Evolutionary conservation across 352 stramenopile species (phyloP).

Genomic region (Thalassiosira exigua): DNA sequence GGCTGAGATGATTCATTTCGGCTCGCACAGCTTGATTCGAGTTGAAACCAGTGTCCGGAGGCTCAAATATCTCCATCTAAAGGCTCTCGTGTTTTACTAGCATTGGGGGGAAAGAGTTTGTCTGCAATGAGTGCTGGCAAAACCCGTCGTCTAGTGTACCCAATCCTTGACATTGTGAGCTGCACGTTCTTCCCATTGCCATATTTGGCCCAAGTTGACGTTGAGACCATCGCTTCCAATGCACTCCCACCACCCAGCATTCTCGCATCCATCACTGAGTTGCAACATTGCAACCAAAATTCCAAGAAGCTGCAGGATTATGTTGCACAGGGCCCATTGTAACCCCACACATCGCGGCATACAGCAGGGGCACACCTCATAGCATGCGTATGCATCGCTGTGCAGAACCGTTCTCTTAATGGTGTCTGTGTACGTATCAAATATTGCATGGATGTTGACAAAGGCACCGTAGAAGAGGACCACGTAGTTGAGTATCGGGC

Average conservation of each 20-base stretch:
- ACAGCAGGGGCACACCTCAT: slow-evolving; percentile 63
- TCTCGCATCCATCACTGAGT: slow-evolving; percentile 71
- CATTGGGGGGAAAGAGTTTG: too few relatives aligned
- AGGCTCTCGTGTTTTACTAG: too few relatives aligned
- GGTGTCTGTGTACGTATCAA: slow-evolving; percentile 80
- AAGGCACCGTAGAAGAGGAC: slow-evolving; percentile 80
- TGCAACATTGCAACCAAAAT: slow-evolving; percentile 65
- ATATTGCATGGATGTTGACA: slow-evolving; percentile 70
- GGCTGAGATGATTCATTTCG: too few relatives aligned
- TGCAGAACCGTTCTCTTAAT: slow-evolving; percentile 52
- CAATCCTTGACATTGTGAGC: slow-evolving; percentile 28
- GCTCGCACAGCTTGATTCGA: too few relatives aligned
- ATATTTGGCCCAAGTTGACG: slow-evolving; percentile 2
- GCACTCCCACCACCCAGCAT: slow-evolving; percentile 68
- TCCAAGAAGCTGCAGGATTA: slow-evolving; percentile 66
- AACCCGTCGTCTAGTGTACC: too few relatives aligned
- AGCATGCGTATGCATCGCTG: slow-evolving; percentile 70
- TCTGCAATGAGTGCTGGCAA: too few relatives aligned
- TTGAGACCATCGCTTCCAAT: slow-evolving; percentile 28
- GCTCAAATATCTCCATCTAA: too few relatives aligned
- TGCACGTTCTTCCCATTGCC: slow-evolving; percentile 11
- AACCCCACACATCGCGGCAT: slow-evolving; percentile 62
- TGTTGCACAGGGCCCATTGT: slow-evolving; percentile 63
- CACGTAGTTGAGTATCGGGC: slow-evolving; percentile 72
- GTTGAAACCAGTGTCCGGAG: too few relatives aligned